phyloP scores from a whole-genome alignment of 2,329 filamentous ascomycete species.

The Xylariaceae sp. region DNA sequence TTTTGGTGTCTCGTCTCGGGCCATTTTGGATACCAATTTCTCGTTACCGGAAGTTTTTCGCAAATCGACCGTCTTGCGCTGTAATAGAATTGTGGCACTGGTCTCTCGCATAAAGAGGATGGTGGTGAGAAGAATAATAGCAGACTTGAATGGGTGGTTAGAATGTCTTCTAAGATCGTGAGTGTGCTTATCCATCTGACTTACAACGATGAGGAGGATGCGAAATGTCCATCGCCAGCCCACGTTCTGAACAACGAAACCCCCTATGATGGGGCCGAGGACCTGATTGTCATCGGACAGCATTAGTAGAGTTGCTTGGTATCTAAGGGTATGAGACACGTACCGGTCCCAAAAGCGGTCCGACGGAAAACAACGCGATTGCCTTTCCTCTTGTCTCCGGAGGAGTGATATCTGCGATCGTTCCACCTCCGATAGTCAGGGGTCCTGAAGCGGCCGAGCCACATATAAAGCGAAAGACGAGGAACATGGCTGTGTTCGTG shows the following conservation, averaged over 20 bases:
- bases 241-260: neutral
- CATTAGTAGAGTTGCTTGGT: neutral
- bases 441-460: slow-evolving; percentile 26
- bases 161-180: neutral
- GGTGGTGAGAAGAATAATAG: neutral
- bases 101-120: neutral
- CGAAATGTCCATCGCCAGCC: neutral
- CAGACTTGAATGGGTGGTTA: neutral
- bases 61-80: neutral
- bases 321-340: neutral
- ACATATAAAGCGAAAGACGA: slow-evolving; percentile 26
- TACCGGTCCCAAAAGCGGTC: slow-evolving; percentile 35
- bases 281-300: neutral
- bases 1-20: neutral
- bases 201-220: neutral
- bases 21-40: neutral
- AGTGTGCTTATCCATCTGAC: neutral
- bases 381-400: slow-evolving; percentile 33
- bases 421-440: slow-evolving; percentile 35
- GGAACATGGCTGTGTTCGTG: slow-evolving; percentile 8
- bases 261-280: neutral
- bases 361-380: slow-evolving; percentile 35
- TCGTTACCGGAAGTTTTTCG: neutral
- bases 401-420: slow-evolving; percentile 36
- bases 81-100: neutral